A percentile compares a stretch with the other conserved stretches of the same genome.
phyloP scores from a whole-genome alignment of 1,284 basidiomycete genomes.

The Irpex lacteus region DNA sequence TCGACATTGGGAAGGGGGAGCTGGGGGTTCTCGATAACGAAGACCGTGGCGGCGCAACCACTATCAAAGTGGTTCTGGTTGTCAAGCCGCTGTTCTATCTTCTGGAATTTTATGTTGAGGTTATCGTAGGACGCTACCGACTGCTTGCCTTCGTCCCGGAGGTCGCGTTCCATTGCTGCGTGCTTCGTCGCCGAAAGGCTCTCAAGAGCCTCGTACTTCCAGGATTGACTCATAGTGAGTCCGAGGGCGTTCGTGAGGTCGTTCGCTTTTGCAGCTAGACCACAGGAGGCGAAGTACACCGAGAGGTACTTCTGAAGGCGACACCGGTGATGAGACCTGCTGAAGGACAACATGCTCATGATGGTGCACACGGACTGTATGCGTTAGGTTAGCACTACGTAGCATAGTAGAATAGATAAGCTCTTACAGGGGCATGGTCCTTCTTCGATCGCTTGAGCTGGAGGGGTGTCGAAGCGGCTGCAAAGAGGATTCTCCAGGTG shows the following conservation, averaged over 20 bases:
- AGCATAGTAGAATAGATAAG: constrained; percentile 22
- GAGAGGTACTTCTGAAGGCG: constrained; percentile 29
- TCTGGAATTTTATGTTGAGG: constrained; percentile 32
- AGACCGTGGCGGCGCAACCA: constrained; percentile 35
- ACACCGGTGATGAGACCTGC: constrained; percentile 26
- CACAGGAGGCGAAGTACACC: constrained; percentile 26
- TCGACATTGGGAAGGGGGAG: constrained; percentile 18
- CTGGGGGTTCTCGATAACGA: constrained; percentile 21
- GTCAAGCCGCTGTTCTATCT: constrained; percentile 33
- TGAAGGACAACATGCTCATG: constrained; percentile 26
- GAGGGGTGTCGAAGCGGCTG: constrained; percentile 16
- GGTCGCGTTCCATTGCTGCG: constrained; percentile 1
- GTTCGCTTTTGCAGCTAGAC: constrained; percentile 23
- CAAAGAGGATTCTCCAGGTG: constrained; percentile 21
- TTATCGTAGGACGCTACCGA: constrained; percentile 37
- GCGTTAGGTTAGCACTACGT: background rate
- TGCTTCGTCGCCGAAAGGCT: background rate
- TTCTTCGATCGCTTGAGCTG: constrained; percentile 22
- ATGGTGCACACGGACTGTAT: constrained; percentile 20
- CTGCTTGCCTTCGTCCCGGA: constrained; percentile 15
- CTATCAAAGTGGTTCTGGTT: constrained; percentile 35
- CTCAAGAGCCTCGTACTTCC: constrained; percentile 15
- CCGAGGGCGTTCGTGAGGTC: constrained; percentile 26
- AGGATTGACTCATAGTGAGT: constrained; percentile 29
- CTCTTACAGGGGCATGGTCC: constrained; percentile 15